These are phyloP conservation scores for Musa schizocarpa DNA, from an alignment of 176 grass and related monocot species.

Conservation along the genomic window DNA sequence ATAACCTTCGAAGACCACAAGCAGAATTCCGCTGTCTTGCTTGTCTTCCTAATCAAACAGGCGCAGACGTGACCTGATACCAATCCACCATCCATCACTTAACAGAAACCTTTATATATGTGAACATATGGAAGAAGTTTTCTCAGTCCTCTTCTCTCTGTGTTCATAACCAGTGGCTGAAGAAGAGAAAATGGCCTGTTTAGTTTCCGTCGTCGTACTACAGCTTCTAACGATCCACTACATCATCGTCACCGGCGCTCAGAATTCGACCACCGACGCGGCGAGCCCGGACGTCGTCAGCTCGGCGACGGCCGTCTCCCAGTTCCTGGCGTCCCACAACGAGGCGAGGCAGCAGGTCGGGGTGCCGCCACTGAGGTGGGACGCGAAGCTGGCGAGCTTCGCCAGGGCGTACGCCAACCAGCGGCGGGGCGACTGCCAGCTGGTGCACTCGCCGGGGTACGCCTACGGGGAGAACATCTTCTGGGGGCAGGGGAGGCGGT, in stretches of 20 bases:
- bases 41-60: not conserved
- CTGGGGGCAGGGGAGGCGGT: constrained; percentile 2
- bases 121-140: not conserved
- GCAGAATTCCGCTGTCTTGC: not conserved
- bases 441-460: constrained; percentile 4
- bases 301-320: not conserved
- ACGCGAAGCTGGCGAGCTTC: not conserved
- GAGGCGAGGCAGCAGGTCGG: not conserved
- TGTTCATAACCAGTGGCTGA: too few relatives aligned
- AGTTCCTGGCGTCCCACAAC: constrained; percentile 11
- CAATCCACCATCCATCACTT: not conserved
- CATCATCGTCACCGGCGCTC: not conserved
- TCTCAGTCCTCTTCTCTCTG: not conserved
- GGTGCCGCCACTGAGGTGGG: constrained; percentile 2
- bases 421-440: constrained; percentile 3
- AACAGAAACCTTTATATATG: not conserved
- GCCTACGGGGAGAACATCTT: constrained; percentile 24
- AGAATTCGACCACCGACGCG: not conserved
- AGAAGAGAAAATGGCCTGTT: not conserved
- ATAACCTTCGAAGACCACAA: not conserved
- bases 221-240: not conserved
- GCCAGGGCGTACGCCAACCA: constrained; percentile 1
- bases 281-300: not conserved
- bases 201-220: not conserved
- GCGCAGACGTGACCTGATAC: not conserved